Percentiles rank a stretch among this genome's conserved stretches.
phyloP scores from a whole-genome alignment of 768 basidiomycete species.

The Podaxis mareebaensis region DNA sequence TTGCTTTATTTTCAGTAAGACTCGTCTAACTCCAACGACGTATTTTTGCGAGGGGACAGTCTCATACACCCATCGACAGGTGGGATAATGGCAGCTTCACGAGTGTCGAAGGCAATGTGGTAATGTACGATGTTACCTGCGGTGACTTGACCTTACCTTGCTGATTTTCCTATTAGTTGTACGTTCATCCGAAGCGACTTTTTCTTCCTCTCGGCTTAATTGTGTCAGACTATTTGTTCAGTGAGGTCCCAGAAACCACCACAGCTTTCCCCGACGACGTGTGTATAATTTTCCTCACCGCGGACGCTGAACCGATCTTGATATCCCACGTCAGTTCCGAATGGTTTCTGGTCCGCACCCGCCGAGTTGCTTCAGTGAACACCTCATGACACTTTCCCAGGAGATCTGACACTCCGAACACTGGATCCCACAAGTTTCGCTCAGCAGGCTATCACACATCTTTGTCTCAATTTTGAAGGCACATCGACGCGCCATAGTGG shows the following conservation, averaged over 20 bases:
- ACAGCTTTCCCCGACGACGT: slow-evolving; percentile 43
- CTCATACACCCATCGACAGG: slow-evolving; percentile 16
- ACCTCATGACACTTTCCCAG: slow-evolving; percentile 17
- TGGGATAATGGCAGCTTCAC: slow-evolving; percentile 40
- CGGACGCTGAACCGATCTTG: background rate
- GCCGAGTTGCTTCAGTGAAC: background rate
- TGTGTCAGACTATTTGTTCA: slow-evolving; percentile 35
- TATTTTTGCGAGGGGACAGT: background rate
- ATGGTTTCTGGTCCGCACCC: slow-evolving; percentile 35
- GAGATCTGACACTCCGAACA: slow-evolving; percentile 34
- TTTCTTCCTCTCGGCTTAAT: background rate
- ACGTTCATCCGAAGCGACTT: background rate
- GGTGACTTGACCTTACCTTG: background rate
- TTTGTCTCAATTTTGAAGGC: slow-evolving; percentile 42
- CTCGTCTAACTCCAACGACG: background rate
- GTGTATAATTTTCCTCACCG: slow-evolving; percentile 12
- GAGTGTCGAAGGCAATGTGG: slow-evolving; percentile 34
- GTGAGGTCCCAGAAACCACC: slow-evolving; percentile 32
- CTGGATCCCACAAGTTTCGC: slow-evolving; percentile 32
- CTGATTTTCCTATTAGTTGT: background rate
- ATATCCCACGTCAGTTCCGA: slow-evolving; percentile 29
- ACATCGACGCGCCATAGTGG: slow-evolving; percentile 30
- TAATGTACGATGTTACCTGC: slow-evolving; percentile 30
- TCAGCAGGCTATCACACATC: slow-evolving; percentile 37
- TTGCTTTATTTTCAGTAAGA: slow-evolving; percentile 34